A percentile compares a stretch with the other conserved stretches of the same genome.
Conservation (phyloP, 352 stramenopile genomes). For the Globisporangium canariense region DNA sequence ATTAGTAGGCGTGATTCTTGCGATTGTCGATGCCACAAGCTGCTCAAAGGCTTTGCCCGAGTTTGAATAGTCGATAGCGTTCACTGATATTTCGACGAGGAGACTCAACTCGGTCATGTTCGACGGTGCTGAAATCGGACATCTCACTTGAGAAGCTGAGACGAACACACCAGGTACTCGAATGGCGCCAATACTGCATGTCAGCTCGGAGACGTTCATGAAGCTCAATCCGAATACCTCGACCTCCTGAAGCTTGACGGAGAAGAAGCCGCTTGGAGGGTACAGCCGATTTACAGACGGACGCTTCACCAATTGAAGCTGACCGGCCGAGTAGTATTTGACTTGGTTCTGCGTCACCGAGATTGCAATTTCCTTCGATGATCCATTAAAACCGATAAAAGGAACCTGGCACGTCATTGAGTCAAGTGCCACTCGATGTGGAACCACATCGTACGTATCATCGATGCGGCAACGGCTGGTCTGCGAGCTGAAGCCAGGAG, state of each 20-base stretch:
- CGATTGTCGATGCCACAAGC: background rate
- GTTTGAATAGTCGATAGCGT: conserved; percentile 4
- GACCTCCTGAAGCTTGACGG: conserved; percentile 7
- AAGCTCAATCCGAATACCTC: conserved; percentile 8
- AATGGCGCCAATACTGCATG: background rate
- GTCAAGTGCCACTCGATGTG: conserved; percentile 1
- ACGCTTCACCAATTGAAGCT: conserved; percentile 8
- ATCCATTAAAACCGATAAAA: conserved; percentile 1
- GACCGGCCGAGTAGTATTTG: background rate
- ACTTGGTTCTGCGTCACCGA: conserved; percentile 3
- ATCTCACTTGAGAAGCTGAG: conserved; percentile 8
- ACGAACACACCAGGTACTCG: background rate
- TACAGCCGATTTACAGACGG: conserved; percentile 2
- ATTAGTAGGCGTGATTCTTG: conserved; percentile 26
- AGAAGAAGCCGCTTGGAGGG: conserved; percentile 6
- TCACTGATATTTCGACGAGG: conserved; percentile 4
- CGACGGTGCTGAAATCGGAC: background rate
- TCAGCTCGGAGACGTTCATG: conserved; percentile 6
- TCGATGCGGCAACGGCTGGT: background rate
- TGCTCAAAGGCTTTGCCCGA: conserved; percentile 1
- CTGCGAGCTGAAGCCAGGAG: background rate
- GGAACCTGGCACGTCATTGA: conserved; percentile 3
- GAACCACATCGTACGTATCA: background rate
- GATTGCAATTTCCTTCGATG: background rate
- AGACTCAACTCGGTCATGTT: background rate